Base-by-base conservation (phyloP, 768 basidiomycete species). In the Amanita rimosa region DNA sequence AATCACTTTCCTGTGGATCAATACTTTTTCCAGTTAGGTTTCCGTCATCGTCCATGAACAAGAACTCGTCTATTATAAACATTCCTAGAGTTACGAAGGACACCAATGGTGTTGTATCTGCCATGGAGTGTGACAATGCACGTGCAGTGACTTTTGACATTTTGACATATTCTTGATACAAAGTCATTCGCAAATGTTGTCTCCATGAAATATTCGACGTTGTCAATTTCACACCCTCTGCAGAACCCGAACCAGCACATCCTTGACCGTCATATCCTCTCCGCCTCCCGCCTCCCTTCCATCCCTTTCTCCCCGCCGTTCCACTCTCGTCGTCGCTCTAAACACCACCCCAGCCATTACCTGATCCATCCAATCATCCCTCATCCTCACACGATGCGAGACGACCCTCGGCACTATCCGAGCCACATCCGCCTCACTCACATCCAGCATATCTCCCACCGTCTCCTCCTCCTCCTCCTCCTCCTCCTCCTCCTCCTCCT, bases 41-140 rank as follows among this genome's bases (percentile, higher is more conserved):
- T 3, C 84, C 85, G 40, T 74, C 60, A 26, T 73, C 72, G 50
- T 83, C 77, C 42, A 66, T 57, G 57, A 79, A 84, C 2, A 73
- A 69, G 55, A 92, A 86, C 53, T 83, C 74, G 62, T 96, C 92
- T 57, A 94, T 75, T 57, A 96, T 93, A 68, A 94, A 94, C 78
- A 92, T 80, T 6, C 91, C 92, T 22, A 92, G 68, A n/a, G 82
- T 79, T n/a, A 76, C 78, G 40, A 89, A 49, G 14, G 27, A 17
- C 9, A n/a, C n/a, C n/a, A n/a, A n/a, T n/a, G 47, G 37, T 27
- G 37, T 31, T 7, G 13, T 13, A 31, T 13, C 31, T 7, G 68
- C 59, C 63, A 87, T 58, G 26, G 26, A 24, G 22, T 24, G 22
- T n/a, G n/a, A n/a, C n/a, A n/a, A n/a, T n/a, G n/a, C n/a, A n/a